Conservation (phyloP, 371 early-diverging fungal species). For the Saksenaea vasiformis region DNA sequence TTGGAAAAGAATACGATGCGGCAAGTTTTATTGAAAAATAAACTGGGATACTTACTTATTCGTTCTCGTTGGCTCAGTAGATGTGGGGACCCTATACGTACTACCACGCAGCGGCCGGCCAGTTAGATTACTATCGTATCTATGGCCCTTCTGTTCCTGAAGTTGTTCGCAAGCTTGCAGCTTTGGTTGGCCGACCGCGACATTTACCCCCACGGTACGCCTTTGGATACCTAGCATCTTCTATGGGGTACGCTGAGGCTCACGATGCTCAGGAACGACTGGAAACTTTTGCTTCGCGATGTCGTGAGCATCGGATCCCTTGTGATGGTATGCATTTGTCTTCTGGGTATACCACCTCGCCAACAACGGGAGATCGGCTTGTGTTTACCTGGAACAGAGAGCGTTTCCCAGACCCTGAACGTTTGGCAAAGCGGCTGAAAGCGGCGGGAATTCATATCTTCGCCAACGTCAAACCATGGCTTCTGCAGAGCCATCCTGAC, state of each 20-base stretch:
- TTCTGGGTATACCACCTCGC: conserved; percentile 58
- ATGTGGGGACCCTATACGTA: conserved; percentile 60
- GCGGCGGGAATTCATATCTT: conserved; percentile 51
- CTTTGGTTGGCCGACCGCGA: conserved; percentile 44
- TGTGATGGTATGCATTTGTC: conserved; percentile 67
- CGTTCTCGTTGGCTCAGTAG: conserved; percentile 22
- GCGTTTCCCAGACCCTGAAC: conserved; percentile 53
- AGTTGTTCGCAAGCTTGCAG: conserved; percentile 41
- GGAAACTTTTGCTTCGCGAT: conserved; percentile 40
- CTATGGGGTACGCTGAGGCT: conserved; percentile 66
- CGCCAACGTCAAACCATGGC: conserved; percentile 70
- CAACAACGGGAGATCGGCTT: conserved; percentile 49
- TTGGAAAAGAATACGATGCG: conserved; percentile 50
- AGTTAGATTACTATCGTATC: conserved; percentile 59
- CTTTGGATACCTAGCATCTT: conserved; percentile 62
- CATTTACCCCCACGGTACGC: conserved; percentile 55
- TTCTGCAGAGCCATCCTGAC: conserved; percentile 56
- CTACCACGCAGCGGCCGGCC: conserved; percentile 29
- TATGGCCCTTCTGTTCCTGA: conserved; percentile 49
- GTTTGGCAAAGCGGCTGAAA: conserved; percentile 33
- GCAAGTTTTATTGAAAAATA: conserved; percentile 21
- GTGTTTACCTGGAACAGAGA: conserved; percentile 65
- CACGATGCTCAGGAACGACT: conserved; percentile 56
- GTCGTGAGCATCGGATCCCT: conserved; percentile 49
- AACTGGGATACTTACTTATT: not conserved